phyloP scores from a whole-genome alignment of 371 early-diverging fungal species.

The Mortierella sp. region DNA sequence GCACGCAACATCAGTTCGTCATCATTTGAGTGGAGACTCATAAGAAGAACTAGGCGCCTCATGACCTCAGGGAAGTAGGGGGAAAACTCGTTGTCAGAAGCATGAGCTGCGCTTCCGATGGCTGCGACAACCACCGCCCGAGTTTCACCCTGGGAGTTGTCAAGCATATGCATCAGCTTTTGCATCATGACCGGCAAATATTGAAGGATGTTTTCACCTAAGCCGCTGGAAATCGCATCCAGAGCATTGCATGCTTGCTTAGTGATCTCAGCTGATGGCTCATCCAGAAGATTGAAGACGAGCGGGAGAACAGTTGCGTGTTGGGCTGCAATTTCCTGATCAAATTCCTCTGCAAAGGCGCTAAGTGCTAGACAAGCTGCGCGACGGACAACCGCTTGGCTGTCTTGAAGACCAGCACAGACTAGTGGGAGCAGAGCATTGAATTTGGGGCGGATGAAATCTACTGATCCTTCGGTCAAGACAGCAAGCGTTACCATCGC shows the following conservation, averaged over 20 bases:
- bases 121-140: constrained; percentile 83
- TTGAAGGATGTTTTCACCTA: constrained; percentile 80
- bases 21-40: constrained; percentile 72
- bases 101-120: constrained; percentile 90
- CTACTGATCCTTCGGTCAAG: constrained; percentile 86
- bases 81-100: constrained; percentile 76
- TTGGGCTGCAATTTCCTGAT: constrained; percentile 78
- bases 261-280: constrained; percentile 75
- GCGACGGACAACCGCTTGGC: constrained; percentile 80
- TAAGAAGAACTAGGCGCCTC: constrained; percentile 74
- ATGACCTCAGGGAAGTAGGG: constrained; percentile 85
- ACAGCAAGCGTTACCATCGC: constrained; percentile 91
- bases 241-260: constrained; percentile 86
- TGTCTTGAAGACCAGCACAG: constrained; percentile 82
- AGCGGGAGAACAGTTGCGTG: constrained; percentile 86
- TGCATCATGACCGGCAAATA: constrained; percentile 87
- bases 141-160: constrained; percentile 69
- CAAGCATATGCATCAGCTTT: constrained; percentile 77
- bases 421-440: constrained; percentile 81
- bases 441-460: constrained; percentile 79
- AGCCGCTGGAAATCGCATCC: constrained; percentile 87
- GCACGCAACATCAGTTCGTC: constrained; percentile 83
- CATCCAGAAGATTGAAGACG: constrained; percentile 83
- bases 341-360: constrained; percentile 84
- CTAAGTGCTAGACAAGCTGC: constrained; percentile 91